Conservation (phyloP, 768 basidiomycete species). For the Asterophora lycoperdoides region DNA sequence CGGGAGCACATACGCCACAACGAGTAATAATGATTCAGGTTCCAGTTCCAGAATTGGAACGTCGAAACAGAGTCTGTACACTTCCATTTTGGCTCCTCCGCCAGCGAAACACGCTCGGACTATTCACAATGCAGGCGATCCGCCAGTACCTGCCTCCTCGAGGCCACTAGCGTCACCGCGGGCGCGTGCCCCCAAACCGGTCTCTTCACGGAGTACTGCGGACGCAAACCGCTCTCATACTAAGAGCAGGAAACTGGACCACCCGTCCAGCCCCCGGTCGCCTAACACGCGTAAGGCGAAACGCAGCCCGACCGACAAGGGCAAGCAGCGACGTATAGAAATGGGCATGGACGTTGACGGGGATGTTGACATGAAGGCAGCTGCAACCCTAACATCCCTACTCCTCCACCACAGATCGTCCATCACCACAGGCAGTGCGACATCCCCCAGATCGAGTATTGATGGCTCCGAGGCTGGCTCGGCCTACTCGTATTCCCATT, state of each 20-base stretch:
- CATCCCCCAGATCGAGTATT: slow-evolving; percentile 70
- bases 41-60: slow-evolving; percentile 30
- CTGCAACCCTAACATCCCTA: slow-evolving; percentile 72
- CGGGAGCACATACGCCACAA: slow-evolving; percentile 26
- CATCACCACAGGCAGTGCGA: slow-evolving; percentile 49
- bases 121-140: slow-evolving; percentile 70
- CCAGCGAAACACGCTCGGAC: slow-evolving; percentile 72
- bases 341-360: slow-evolving; percentile 42
- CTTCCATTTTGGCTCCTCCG: slow-evolving; percentile 74
- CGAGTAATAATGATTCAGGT: slow-evolving; percentile 29
- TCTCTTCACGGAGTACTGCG: slow-evolving; percentile 38
- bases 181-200: slow-evolving; percentile 34
- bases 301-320: slow-evolving; percentile 37
- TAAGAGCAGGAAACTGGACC: slow-evolving; percentile 31
- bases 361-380: slow-evolving; percentile 79
- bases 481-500: slow-evolving; percentile 56
- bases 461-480: slow-evolving; percentile 67
- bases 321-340: slow-evolving; percentile 42
- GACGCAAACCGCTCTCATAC: slow-evolving; percentile 43
- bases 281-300: slow-evolving; percentile 42
- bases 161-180: slow-evolving; percentile 44
- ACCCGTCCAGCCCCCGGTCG: slow-evolving; percentile 30
- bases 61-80: slow-evolving; percentile 59
- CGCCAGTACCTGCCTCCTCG: slow-evolving; percentile 54
- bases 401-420: slow-evolving; percentile 62